These are phyloP conservation scores for Heterobasidion parviporum DNA, from an alignment of 1,284 basidiomycete species.

Conservation along the genomic window DNA sequence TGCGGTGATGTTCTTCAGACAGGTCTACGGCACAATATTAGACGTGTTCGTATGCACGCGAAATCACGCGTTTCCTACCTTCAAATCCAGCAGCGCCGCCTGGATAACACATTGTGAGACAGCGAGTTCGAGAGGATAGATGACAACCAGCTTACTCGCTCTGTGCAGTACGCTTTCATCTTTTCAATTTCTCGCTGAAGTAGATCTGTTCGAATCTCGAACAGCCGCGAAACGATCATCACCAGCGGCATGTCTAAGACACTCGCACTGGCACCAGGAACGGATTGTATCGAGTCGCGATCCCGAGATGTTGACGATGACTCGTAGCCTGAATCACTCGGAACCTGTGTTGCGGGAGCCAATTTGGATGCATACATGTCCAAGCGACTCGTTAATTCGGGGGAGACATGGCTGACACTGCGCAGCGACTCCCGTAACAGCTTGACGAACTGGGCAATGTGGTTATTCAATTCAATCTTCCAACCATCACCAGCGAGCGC, in stretches of 20 bases:
- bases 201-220: constrained; percentile 63
- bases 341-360: constrained; percentile 38
- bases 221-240: constrained; percentile 62
- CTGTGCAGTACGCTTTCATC: constrained; percentile 63
- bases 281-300: constrained; percentile 40
- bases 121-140: not conserved
- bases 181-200: constrained; percentile 73
- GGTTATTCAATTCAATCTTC: constrained; percentile 88
- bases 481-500: constrained; percentile 75
- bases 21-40: constrained; percentile 50
- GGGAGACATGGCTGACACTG: constrained; percentile 67
- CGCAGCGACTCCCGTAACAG: constrained; percentile 77
- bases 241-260: constrained; percentile 73
- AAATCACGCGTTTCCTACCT: constrained; percentile 36
- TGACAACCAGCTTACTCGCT: constrained; percentile 48
- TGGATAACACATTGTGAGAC: constrained; percentile 23
- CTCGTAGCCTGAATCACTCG: constrained; percentile 63
- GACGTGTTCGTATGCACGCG: not conserved
- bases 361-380: constrained; percentile 82
- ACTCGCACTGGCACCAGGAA: constrained; percentile 31
- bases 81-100: constrained; percentile 80
- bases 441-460: constrained; percentile 83
- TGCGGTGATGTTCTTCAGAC: constrained; percentile 86
- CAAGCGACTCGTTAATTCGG: constrained; percentile 74
- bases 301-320: constrained; percentile 49